phyloP scores from a whole-genome alignment of 306 rosid genomes.

The Luffa aegyptiaca region DNA sequence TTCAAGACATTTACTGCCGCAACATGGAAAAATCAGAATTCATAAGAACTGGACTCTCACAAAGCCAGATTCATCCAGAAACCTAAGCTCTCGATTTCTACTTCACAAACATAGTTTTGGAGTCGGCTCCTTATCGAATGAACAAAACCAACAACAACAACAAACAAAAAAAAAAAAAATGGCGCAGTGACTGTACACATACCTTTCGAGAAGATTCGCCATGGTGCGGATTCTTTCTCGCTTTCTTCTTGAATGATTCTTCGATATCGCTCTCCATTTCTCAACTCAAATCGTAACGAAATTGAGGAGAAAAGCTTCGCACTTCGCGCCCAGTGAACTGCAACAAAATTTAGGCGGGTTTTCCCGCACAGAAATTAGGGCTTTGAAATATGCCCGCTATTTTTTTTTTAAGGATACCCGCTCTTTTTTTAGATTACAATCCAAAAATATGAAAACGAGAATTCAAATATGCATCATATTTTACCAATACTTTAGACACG shows the following conservation, averaged over 20 bases:
- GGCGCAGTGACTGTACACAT: not conserved
- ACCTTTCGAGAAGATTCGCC: constrained; percentile 41
- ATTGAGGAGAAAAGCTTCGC: not conserved
- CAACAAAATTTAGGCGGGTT: not conserved
- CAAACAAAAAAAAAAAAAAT: not conserved
- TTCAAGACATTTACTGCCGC: not conserved
- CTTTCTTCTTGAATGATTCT: constrained; percentile 24
- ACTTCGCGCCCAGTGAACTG: not conserved
- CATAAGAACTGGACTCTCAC: not conserved
- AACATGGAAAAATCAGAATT: not conserved
- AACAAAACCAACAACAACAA: no score
- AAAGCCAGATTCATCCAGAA: not conserved
- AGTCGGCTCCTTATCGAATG: not conserved
- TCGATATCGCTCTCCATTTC: constrained; percentile 42
- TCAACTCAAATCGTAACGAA: not conserved
- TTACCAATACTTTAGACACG: not conserved
- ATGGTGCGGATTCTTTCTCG: constrained; percentile 15
- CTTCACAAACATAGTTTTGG: not conserved
- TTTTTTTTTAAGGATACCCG: not conserved
- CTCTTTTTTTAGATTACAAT: not conserved
- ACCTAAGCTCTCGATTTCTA: not conserved
- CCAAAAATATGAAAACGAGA: not conserved
- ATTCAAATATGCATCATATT: not conserved
- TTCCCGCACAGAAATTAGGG: constrained; percentile 8
- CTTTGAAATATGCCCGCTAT: constrained; percentile 1